phyloP scores from a whole-genome alignment of 1,139 yeast genomes.

The Yamadazyma aaseri region DNA sequence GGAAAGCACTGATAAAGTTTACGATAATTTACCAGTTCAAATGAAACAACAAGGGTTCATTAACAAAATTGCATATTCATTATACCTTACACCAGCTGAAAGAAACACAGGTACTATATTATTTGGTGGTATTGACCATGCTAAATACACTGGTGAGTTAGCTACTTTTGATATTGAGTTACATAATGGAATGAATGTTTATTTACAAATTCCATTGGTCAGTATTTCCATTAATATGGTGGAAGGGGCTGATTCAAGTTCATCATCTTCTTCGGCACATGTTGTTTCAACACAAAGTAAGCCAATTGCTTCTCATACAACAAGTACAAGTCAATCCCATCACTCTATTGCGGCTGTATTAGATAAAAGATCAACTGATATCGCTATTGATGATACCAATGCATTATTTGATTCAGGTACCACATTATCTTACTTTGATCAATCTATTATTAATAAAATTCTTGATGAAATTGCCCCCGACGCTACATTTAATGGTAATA shows the following conservation, averaged over 20 bases:
- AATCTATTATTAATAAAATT: conserved; percentile 15
- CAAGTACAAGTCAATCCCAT: conserved; percentile 10
- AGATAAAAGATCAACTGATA: conserved; percentile 11
- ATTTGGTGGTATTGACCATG: conserved; percentile 59
- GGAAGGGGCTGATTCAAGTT: conserved; percentile 1
- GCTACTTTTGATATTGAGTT: conserved; percentile 20
- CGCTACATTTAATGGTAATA: conserved; percentile 16
- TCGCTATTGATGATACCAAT: conserved; percentile 12
- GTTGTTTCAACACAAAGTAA: conserved; percentile 4
- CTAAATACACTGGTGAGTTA: conserved; percentile 49
- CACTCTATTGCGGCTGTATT: conserved; percentile 17
- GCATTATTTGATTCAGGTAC: conserved; percentile 43
- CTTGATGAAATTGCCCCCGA: conserved; percentile 19
- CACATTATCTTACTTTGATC: conserved; percentile 30
- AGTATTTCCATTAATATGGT: conserved; percentile 11
- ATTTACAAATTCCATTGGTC: conserved; percentile 24
- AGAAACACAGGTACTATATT: conserved; percentile 46
- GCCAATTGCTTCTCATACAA: conserved; percentile 7
- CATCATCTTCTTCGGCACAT: conserved; percentile 8
- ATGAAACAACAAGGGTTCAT: conserved; percentile 52
- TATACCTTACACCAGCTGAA: conserved; percentile 47
- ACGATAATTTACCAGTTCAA: conserved; percentile 42
- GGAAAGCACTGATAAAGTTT: conserved; percentile 14
- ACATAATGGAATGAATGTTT: conserved; percentile 17
- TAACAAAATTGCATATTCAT: conserved; percentile 48